These are phyloP conservation scores for Bipolaris gigantea DNA, from an alignment of 2,329 filamentous ascomycete species.

Conservation along the genomic window DNA sequence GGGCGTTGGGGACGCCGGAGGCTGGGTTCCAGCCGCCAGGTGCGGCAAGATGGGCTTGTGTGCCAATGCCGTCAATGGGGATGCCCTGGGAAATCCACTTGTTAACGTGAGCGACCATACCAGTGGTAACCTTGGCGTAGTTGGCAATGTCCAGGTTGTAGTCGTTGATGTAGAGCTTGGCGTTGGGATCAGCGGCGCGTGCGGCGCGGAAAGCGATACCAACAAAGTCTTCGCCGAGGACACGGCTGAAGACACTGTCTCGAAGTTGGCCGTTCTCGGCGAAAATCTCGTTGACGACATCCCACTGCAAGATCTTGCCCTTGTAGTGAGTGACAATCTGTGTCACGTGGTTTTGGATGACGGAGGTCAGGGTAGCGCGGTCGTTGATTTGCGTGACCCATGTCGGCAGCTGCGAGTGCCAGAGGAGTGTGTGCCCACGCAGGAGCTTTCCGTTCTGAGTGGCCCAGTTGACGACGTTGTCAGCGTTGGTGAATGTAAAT, in stretches of 20 bases:
- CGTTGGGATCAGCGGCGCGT: slow-evolving; percentile 64
- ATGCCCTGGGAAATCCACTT: slow-evolving; percentile 65
- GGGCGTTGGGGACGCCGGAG: slow-evolving; percentile 51
- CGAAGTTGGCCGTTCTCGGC: slow-evolving; percentile 63
- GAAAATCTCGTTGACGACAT: slow-evolving; percentile 51
- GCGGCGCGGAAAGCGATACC: slow-evolving; percentile 71
- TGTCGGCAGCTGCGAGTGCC: slow-evolving; percentile 56
- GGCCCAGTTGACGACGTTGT: slow-evolving; percentile 65
- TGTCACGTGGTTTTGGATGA: slow-evolving; percentile 63
- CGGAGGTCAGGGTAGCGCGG: slow-evolving; percentile 55
- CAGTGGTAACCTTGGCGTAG: slow-evolving; percentile 58
- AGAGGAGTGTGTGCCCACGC: slow-evolving; percentile 67
- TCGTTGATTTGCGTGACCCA: slow-evolving; percentile 64
- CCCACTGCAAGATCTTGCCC: slow-evolving; percentile 64
- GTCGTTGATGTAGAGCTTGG: slow-evolving; percentile 77
- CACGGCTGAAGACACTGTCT: slow-evolving; percentile 64
- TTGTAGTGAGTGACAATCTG: slow-evolving; percentile 62
- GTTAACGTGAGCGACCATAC: slow-evolving; percentile 62
- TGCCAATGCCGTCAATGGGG: slow-evolving; percentile 67
- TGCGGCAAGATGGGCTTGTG: slow-evolving; percentile 58
- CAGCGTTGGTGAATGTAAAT: slow-evolving; percentile 61
- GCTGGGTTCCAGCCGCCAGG: slow-evolving; percentile 45
- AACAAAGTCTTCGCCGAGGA: slow-evolving; percentile 71
- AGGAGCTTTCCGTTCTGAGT: slow-evolving; percentile 58
- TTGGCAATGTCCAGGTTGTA: slow-evolving; percentile 62